phyloP scores from a whole-genome alignment of 139 green algal species.

The Coelastrella sp. region DNA sequence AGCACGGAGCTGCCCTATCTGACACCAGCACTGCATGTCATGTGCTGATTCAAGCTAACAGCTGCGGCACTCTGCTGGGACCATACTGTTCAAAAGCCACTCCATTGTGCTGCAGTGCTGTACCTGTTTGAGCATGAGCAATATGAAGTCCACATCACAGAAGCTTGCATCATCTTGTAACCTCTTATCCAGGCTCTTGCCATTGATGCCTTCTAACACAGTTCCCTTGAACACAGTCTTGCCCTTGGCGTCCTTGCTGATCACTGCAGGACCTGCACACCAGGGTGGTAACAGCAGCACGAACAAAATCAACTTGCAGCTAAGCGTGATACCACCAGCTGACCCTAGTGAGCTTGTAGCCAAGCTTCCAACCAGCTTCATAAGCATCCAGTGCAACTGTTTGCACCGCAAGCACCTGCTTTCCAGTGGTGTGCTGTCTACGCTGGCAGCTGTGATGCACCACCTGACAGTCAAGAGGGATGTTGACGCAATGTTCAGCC shows the following conservation, averaged over 20 bases:
- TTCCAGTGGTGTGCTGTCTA: no score
- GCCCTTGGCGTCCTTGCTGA: background rate
- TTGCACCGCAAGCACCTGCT: no score
- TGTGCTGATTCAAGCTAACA: background rate
- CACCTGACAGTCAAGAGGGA: no score
- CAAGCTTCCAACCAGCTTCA: no score
- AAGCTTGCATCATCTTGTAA: slow-evolving; percentile 22
- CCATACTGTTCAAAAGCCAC: background rate
- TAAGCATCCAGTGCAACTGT: no score
- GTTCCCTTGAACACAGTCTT: slow-evolving; percentile 1
- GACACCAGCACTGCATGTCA: background rate
- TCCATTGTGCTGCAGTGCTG: background rate
- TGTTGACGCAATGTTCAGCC: no score
- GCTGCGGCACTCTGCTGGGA: no score
- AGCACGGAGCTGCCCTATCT: no score
- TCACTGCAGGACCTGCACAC: background rate
- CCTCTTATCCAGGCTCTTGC: slow-evolving; percentile 33
- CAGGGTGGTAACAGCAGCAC: slow-evolving; percentile 36
- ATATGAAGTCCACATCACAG: slow-evolving; percentile 37
- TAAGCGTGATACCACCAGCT: no score
- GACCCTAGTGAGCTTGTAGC: no score
- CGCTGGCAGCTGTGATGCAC: no score
- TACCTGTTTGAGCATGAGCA: slow-evolving; percentile 11
- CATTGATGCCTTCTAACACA: slow-evolving; percentile 7
- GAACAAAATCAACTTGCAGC: background rate